A percentile compares a stretch with the other conserved stretches of the same genome.
These are phyloP conservation scores for Daldinia sp. DNA, from an alignment of 2,329 filamentous ascomycete genomes.

Conservation along the genomic window DNA sequence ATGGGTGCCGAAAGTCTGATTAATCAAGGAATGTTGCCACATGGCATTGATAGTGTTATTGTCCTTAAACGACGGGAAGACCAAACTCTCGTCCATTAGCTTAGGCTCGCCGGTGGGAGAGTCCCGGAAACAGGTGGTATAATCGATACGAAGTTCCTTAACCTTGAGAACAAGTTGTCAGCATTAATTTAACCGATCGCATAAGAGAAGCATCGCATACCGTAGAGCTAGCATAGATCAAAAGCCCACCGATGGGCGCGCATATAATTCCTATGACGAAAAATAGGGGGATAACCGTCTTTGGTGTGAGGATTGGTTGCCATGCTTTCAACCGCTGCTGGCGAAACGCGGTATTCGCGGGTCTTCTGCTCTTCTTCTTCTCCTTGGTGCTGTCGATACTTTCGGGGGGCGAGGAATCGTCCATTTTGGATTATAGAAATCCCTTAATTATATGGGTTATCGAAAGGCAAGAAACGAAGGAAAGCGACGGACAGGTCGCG, in stretches of 20 bases:
- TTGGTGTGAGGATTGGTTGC: slow-evolving; percentile 97
- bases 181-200: slow-evolving; percentile 6
- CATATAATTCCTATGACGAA: slow-evolving; percentile 84
- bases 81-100: slow-evolving; percentile 63
- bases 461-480: no score
- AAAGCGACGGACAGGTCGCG: neutral
- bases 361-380: slow-evolving; percentile 90
- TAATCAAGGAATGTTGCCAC: slow-evolving; percentile 50
- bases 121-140: slow-evolving; percentile 75
- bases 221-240: slow-evolving; percentile 85
- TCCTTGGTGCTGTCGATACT: slow-evolving; percentile 63
- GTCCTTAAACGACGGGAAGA: slow-evolving; percentile 76
- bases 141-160: slow-evolving; percentile 90
- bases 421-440: slow-evolving; percentile 50
- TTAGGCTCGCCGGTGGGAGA: slow-evolving; percentile 54
- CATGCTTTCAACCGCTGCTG: slow-evolving; percentile 98
- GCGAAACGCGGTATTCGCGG: slow-evolving; percentile 94
- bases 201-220: slow-evolving; percentile 55
- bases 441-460: neutral
- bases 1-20: slow-evolving; percentile 47
- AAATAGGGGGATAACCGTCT: slow-evolving; percentile 73
- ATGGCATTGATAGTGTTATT: slow-evolving; percentile 49
- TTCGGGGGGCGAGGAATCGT: slow-evolving; percentile 60
- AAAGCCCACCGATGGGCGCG: slow-evolving; percentile 86
- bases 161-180: slow-evolving; percentile 62